Base-by-base conservation (phyloP, 371 early-diverging fungal genomes). In the Catenaria anguillulae region DNA sequence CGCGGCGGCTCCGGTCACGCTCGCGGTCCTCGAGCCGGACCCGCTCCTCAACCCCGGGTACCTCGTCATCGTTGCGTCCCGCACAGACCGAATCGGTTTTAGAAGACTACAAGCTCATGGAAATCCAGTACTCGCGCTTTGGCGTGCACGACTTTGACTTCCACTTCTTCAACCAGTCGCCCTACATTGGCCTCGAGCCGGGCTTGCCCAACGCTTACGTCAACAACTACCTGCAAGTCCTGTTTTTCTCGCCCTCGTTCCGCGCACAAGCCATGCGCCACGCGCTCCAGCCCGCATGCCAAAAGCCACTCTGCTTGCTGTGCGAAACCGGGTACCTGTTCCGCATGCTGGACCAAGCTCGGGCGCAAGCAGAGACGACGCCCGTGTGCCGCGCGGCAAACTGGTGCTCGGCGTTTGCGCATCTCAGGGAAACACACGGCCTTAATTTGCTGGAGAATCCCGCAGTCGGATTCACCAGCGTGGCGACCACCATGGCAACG, bases 61-160 rank as follows among this genome's bases (percentile, higher is more conserved):
- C n/a, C n/a, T n/a, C n/a, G n/a, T n/a, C n/a, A n/a, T n/a, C n/a
- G n/a, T n/a, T n/a, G n/a, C n/a, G n/a, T n/a, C n/a, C n/a, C n/a
- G n/a, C n/a, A n/a, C 43, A 56, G 33, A 46, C n/a, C 46, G 13
- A 37, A 13, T 17, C 29, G 15, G 29, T 50, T 2, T 8, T 50
- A 13, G 52, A 79, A 45, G 75, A 78, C 62, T 88, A 88, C 68
- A 79, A 79, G n/a, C 77, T 77, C 15, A 84, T 88, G 2, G 87
- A 89, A 62, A 89, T 90, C 69, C 82, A 88, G 62, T 60, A 60
- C 66, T 66, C 66, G 54, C 79, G 84, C 66, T 96, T 94, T 70
- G 97, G 97, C 35, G 85, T 96, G 5, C 95, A 96, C 56, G 97
- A 96, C 75, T 96, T 94, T 71, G 94, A 96, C 68, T 96, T 96